Evolutionary conservation across 129 eudicot genomes (phyloP).

Genomic region (Pittosporum tobira): DNA sequence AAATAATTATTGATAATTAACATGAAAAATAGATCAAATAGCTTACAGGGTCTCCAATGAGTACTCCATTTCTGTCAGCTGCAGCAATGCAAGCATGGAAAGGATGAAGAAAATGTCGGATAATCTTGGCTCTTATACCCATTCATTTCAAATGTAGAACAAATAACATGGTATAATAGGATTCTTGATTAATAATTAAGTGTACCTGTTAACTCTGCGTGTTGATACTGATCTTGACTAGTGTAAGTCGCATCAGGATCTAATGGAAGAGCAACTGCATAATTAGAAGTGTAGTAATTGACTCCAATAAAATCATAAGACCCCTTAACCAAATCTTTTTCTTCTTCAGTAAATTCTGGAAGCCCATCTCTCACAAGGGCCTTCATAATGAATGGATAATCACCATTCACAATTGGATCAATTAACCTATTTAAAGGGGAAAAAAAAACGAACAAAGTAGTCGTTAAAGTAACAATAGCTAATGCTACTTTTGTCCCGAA

Average conservation of each 20-base stretch:
- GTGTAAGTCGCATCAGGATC: not conserved
- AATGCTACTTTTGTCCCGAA: no score
- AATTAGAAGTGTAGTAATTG: constrained; percentile 11
- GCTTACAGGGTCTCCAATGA: constrained; percentile 11
- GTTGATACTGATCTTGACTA: constrained; percentile 7
- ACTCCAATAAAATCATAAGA: constrained; percentile 12
- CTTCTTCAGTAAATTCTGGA: constrained; percentile 12
- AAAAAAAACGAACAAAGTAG: no score
- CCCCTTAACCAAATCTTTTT: constrained; percentile 8
- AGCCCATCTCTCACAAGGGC: constrained; percentile 13
- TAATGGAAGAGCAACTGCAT: not conserved
- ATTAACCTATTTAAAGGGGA: constrained; percentile 3
- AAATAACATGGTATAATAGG: no score
- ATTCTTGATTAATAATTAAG: not conserved
- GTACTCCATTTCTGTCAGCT: constrained; percentile 9
- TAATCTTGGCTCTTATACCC: not conserved
- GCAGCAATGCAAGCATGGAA: not conserved
- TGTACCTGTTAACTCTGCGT: constrained; percentile 1
- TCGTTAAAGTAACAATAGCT: no score
- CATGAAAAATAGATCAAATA: not conserved
- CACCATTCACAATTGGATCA: constrained; percentile 11
- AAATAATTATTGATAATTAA: not conserved
- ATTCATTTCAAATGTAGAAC: no score
- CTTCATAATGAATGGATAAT: constrained; percentile 15
- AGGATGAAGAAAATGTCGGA: not conserved